Evolutionary conservation across 2,329 filamentous ascomycete genomes (phyloP).

Genomic region (Furcasterigmium sp.): DNA sequence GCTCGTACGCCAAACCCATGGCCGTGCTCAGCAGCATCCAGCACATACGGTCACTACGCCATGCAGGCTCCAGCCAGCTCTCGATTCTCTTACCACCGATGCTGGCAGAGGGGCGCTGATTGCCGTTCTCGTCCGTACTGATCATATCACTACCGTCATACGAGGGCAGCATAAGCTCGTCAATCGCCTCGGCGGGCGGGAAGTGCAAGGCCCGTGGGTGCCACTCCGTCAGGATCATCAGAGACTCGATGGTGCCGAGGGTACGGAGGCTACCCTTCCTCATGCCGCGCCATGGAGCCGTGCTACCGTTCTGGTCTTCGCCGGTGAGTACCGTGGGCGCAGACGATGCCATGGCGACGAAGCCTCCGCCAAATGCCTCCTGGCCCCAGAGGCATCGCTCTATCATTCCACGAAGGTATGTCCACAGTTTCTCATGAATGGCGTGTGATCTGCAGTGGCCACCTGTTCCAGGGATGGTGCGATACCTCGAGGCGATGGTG

Average conservation of each 20-base stretch:
- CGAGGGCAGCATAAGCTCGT: slow-evolving; percentile 61
- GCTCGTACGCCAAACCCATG: slow-evolving; percentile 83
- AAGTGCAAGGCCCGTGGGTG: slow-evolving; percentile 93
- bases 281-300: slow-evolving; percentile 65
- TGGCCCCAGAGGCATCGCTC: slow-evolving; percentile 93
- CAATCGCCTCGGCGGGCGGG: slow-evolving; percentile 71
- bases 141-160: slow-evolving; percentile 43
- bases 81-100: slow-evolving; percentile 82
- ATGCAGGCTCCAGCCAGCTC: slow-evolving; percentile 93
- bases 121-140: slow-evolving; percentile 36
- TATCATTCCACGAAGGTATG: slow-evolving; percentile 89
- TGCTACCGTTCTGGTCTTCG: slow-evolving; percentile 59
- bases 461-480: slow-evolving; percentile 72
- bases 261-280: slow-evolving; percentile 78
- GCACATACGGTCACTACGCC: slow-evolving; percentile 91
- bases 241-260: slow-evolving; percentile 86
- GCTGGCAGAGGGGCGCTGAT: slow-evolving; percentile 42
- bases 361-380: slow-evolving; percentile 88
- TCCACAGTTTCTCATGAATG: slow-evolving; percentile 95
- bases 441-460: slow-evolving; percentile 79
- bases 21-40: slow-evolving; percentile 96
- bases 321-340: neutral
- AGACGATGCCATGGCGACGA: slow-evolving; percentile 26
- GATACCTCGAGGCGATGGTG: slow-evolving; percentile 85
- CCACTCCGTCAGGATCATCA: slow-evolving; percentile 95